phyloP scores from a whole-genome alignment of 805 yeast genomes.

The Pichia membranifaciens region DNA sequence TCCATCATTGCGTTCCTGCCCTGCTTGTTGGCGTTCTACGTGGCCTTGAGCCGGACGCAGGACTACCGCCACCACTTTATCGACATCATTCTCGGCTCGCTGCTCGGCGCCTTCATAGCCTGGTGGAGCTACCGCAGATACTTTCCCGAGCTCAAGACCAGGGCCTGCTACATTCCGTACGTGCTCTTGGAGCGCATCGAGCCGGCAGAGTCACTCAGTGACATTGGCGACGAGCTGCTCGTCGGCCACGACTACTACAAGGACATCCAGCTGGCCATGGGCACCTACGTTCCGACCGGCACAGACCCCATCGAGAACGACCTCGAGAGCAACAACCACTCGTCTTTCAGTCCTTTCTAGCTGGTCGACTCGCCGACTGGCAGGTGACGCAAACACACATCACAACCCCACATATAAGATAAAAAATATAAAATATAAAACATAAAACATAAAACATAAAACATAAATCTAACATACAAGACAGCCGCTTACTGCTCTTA shows the following conservation, averaged over 20 bases:
- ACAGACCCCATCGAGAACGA: conserved; percentile 1
- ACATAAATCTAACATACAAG: too few relatives aligned
- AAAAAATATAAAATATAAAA: too few relatives aligned
- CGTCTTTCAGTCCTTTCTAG: not conserved
- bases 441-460: conserved; percentile 9
- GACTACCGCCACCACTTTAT: conserved; percentile 93
- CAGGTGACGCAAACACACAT: too few relatives aligned
- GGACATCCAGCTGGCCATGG: conserved; percentile 8
- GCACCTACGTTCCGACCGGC: conserved; percentile 11
- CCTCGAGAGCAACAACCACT: not conserved
- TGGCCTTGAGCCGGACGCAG: conserved; percentile 82
- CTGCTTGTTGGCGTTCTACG: conserved; percentile 58
- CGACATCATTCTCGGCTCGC: conserved; percentile 71
- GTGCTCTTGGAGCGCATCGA: conserved; percentile 15
- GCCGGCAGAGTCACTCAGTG: not conserved
- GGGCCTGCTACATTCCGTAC: conserved; percentile 37
- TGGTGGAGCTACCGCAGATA: conserved; percentile 49
- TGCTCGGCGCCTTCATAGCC: conserved; percentile 59
- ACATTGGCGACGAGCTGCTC: not conserved
- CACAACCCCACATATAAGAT: too few relatives aligned
- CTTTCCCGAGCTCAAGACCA: conserved; percentile 38
- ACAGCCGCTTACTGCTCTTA: too few relatives aligned
- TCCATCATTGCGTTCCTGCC: conserved; percentile 50
- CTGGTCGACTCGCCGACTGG: too few relatives aligned
- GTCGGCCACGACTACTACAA: conserved; percentile 11